Percentiles rank a stretch among this genome's conserved stretches.
These are phyloP conservation scores for Cryoendolithus antarcticus DNA, from an alignment of 2,329 filamentous ascomycete species.

Conservation along the genomic window DNA sequence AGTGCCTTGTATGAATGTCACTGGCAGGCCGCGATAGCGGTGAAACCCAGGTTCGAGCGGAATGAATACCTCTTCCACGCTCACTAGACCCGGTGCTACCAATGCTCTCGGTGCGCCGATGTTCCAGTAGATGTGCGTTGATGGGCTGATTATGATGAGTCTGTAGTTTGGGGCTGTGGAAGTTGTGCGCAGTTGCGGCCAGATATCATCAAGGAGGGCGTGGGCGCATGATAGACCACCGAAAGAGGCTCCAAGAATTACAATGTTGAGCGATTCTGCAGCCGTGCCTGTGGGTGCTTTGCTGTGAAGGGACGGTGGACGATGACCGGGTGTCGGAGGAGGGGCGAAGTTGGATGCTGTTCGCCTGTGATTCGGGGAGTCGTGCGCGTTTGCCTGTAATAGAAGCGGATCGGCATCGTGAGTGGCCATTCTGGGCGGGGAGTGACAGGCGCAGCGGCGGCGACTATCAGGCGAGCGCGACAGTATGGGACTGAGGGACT, in stretches of 20 bases:
- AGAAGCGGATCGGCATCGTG: too few species aligned
- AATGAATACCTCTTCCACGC: slow-evolving; percentile 24
- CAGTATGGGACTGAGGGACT: too few species aligned
- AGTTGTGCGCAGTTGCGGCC: slow-evolving; percentile 18
- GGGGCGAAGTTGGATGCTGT: too few species aligned
- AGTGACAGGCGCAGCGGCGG: too few species aligned
- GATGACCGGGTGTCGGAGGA: too few species aligned
- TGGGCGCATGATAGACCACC: slow-evolving; percentile 26
- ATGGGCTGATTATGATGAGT: slow-evolving; percentile 24
- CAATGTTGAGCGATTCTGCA: slow-evolving; percentile 21
- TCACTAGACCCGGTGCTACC: slow-evolving; percentile 22
- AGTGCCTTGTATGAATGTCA: slow-evolving; percentile 25
- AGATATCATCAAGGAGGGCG: slow-evolving; percentile 22
- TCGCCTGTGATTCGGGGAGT: too few species aligned
- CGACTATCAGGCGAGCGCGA: too few species aligned
- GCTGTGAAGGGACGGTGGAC: background rate
- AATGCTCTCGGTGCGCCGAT: slow-evolving; percentile 26
- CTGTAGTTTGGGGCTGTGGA: slow-evolving; percentile 18
- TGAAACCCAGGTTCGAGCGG: slow-evolving; percentile 23
- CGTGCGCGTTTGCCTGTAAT: too few species aligned
- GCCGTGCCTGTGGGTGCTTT: slow-evolving; percentile 8
- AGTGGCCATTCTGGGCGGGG: too few species aligned
- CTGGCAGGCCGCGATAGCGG: slow-evolving; percentile 18
- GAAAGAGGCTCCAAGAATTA: slow-evolving; percentile 28
- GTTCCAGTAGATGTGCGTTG: slow-evolving; percentile 27